Conservation (phyloP, 495 filamentous ascomycete genomes). For the Parathielavia hyrcaniae region DNA sequence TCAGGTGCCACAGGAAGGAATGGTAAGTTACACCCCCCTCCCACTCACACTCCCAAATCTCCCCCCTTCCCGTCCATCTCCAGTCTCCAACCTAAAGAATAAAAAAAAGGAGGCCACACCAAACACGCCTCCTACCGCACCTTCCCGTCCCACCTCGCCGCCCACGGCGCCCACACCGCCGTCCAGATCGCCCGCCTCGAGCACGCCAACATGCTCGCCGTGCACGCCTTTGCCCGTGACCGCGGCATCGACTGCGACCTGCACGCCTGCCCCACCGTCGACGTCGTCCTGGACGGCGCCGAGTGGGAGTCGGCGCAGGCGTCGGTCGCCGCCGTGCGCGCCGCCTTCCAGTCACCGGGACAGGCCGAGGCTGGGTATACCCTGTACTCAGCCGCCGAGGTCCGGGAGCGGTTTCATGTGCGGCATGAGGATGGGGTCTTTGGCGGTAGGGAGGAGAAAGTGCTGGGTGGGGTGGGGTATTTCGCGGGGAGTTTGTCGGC, state of each 20-base stretch:
- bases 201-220: conserved; percentile 49
- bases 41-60: neutral
- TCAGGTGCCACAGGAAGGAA: conserved; percentile 58
- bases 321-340: conserved; percentile 43
- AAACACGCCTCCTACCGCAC: conserved; percentile 56
- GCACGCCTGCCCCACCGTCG: conserved; percentile 48
- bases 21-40: conserved; percentile 30
- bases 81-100: neutral
- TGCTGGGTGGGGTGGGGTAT: conserved; percentile 52
- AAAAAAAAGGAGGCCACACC: conserved; percentile 51
- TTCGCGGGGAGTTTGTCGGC: conserved; percentile 57
- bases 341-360: conserved; percentile 36
- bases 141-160: conserved; percentile 41
- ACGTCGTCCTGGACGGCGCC: conserved; percentile 49
- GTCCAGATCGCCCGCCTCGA: conserved; percentile 52
- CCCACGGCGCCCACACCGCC: conserved; percentile 41
- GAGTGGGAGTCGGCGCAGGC: conserved; percentile 40
- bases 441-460: conserved; percentile 30
- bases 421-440: conserved; percentile 16
- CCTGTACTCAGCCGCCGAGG: conserved; percentile 41
- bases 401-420: conserved; percentile 42
- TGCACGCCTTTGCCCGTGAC: conserved; percentile 48
- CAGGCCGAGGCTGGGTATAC: conserved; percentile 44
- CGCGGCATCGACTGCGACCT: conserved; percentile 50
- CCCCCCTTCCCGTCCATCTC: neutral